Evolutionary conservation across 140 eudicot species (phyloP), one percentile per base, ranked within the genome.

Genomic region (Erigeron philadelphicus): DNA sequence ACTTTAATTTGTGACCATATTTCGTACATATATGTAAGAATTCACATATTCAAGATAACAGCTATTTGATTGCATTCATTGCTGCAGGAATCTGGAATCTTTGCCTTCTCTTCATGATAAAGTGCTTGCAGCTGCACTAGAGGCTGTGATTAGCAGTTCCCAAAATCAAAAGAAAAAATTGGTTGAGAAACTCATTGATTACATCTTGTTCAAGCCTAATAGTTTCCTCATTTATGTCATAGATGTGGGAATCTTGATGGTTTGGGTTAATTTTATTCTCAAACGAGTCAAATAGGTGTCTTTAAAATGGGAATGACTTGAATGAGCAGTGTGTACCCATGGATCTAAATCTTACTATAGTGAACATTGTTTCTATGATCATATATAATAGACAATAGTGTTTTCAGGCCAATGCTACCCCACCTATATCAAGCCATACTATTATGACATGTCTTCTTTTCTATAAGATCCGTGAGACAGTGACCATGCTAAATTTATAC

Each of bases 71-170:
- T 68, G 31, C 64, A 19, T 81, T 49, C 12, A 5, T 62, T 82
- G 18, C 64, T 68, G 63, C 68, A 92, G 98, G 82, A 81, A 81
- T 62, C 83, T 82, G 21, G 95, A 88, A 67, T 83, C 90, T 53
- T 84, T 89, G 74, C 98, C 98, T 55, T 78, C 70, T 76, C 96
- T 93, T 81, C 98, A 89, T 64, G 98, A 93, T 83, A 84, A 85
- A 84, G 98, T 86, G 72, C 87, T 92, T 70, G 96, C 98, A 71
- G 93, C 96, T 73, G 96, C 98, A 11, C 80, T 89, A 11, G 86
- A 83, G 70, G 92, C 95, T 65, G 93, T 91, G 46, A 75, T 88
- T 50, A 70, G 60, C 76, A 76, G 82, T 70, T 84, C 95, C 60
- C 75, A 72, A 6, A 81, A 72, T 66, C 79, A 78, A 21, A 88